A percentile compares a stretch with the other conserved stretches of the same genome.
Evolutionary conservation across 306 rosid genomes (phyloP).

Genomic region (Prunus persica): DNA sequence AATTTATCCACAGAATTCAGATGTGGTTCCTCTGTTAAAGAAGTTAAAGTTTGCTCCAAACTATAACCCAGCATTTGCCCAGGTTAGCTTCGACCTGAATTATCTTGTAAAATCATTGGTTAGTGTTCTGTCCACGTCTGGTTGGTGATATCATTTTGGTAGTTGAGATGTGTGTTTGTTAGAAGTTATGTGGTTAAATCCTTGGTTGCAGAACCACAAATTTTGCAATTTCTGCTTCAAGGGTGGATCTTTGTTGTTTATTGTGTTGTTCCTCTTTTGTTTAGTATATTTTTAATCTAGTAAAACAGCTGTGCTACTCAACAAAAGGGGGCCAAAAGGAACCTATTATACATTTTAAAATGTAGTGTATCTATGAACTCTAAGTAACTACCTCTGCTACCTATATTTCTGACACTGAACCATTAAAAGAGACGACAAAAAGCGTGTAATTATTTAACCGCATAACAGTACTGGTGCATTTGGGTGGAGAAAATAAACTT

Average conservation of each 20-base stretch:
- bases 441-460: not conserved
- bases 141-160: not conserved
- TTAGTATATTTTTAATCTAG: not conserved
- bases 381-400: not conserved
- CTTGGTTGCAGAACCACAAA: not conserved
- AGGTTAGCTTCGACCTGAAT: slow-evolving; percentile 55
- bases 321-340: not conserved
- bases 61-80: slow-evolving; percentile 66
- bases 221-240: not conserved
- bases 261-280: not conserved
- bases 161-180: not conserved
- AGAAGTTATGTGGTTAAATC: not conserved
- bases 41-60: slow-evolving; percentile 59
- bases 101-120: not conserved
- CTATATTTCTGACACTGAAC: not conserved
- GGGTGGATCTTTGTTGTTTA: not conserved
- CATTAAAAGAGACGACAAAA: not conserved
- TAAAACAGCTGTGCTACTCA: not conserved
- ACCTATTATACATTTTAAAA: not conserved
- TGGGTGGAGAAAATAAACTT: not conserved
- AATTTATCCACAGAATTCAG: slow-evolving; percentile 81
- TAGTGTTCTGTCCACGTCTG: not conserved
- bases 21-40: slow-evolving; percentile 79
- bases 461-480: not conserved
- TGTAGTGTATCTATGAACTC: not conserved